Evolutionary conservation across 192 early-diverging fungal genomes (phyloP), one percentile per base, ranked within the genome.

Genomic region (Pecoramyces ruminantium): DNA sequence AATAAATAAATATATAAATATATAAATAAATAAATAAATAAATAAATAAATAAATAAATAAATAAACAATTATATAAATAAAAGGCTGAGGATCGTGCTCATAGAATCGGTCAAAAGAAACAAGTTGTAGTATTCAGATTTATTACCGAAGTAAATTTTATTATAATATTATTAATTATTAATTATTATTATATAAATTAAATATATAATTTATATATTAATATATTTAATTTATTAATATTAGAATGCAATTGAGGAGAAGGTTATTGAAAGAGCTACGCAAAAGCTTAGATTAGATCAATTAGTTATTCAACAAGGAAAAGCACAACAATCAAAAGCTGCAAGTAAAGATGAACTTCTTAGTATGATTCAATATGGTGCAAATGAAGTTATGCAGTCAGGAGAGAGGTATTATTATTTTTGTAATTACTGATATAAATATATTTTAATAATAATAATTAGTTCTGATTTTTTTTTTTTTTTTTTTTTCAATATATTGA

Each of bases 21-120:
- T n/a, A n/a, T n/a, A n/a, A n/a, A n/a, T n/a, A n/a, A n/a, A n/a
- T n/a, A n/a, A n/a, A n/a, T n/a, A n/a, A n/a, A n/a, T n/a, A n/a
- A n/a, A n/a, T n/a, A n/a, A n/a, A n/a, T n/a, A n/a, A n/a, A n/a
- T n/a, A n/a, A n/a, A n/a, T n/a, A n/a, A n/a, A n/a, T n/a, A n/a
- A n/a, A n/a, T n/a, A n/a, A n/a, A n/a, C n/a, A n/a, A n/a, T n/a
- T n/a, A n/a, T n/a, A n/a, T n/a, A n/a, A n/a, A n/a, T n/a, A 38
- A 30, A 5, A 30, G 29, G 96, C 96, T 27, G 94, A 96, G 89
- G 97, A 99, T 86, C 94, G 97, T 78, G 97, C 97, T 13, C 97
- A 99, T 88, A 95, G 97, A 85, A 99, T 99, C 79, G 97, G 97
- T 11, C 97, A 99, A 83, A 99, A 93, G 38, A 98, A 98, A 86